Conservation (phyloP, 2,329 filamentous ascomycete species). For the Sarocladiaceae sp. region DNA sequence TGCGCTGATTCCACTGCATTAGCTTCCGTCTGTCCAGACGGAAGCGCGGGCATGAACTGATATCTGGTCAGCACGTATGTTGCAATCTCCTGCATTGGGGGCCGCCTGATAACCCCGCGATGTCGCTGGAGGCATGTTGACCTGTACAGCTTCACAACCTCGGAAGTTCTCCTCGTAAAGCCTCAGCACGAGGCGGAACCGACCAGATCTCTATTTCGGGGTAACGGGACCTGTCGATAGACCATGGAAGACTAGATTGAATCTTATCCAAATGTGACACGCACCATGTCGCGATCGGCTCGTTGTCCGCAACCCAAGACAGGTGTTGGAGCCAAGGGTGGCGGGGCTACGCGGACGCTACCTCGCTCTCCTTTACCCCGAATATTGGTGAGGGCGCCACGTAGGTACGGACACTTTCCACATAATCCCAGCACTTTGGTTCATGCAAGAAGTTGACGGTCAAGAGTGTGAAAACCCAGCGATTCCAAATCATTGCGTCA, state of each 20-base stretch:
- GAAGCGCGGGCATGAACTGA: background rate
- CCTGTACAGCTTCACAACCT: background rate
- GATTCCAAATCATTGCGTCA: no score
- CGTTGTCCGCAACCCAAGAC: constrained; percentile 1
- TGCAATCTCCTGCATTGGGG: no score
- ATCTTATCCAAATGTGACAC: background rate
- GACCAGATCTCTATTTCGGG: background rate
- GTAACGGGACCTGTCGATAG: background rate
- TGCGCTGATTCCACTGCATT: background rate
- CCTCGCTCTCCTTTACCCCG: constrained; percentile 8
- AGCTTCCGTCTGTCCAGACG: background rate
- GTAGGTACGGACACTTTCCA: no score
- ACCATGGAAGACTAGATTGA: background rate
- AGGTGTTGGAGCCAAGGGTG: background rate
- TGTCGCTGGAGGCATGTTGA: background rate
- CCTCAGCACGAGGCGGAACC: background rate
- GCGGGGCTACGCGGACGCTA: constrained; percentile 8
- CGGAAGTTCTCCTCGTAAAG: background rate
- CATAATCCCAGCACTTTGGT: no score
- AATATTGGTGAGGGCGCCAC: background rate
- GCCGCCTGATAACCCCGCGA: no score
- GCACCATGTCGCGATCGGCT: background rate
- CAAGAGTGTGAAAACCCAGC: no score
- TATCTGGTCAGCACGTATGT: background rate
- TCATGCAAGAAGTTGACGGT: no score